Base-by-base conservation (phyloP, 169 alveolate genomes). In the Eimeria praecox region DNA sequence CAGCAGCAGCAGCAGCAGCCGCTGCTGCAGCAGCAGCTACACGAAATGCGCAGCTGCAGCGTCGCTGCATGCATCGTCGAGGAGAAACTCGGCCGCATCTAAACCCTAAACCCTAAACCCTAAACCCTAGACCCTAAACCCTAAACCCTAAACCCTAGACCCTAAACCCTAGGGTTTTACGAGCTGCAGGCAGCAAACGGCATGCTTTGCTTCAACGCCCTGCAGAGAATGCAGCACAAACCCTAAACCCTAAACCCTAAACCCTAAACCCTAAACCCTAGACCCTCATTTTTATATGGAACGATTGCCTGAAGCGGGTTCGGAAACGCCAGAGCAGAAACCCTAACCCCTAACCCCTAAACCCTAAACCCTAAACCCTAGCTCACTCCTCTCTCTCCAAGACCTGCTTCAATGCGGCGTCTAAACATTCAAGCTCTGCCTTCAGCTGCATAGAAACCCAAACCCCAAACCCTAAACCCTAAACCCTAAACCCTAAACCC, bases 1-100 rank as follows among this genome's bases (percentile, higher is more conserved):
- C 83, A 73, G 83, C 83, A n/a, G 54, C 83, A 73, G 54, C 83
- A 73, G 83, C 83, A n/a, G 54, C 83, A 14, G 83, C 49, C 38
- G 83, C 83, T 73, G 83, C 83, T 73, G 42, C 42, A 73, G 42
- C 42, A 73, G 42, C 54, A 73, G 83, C 42, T 73, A 9, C 54
- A 38, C 5, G 49, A 73, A 20, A 38, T 73, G 83, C 83, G 83
- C 22, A 4, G 83, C n/a, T 73, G 83, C 83, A 73, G 49, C 38
- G 83, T 38, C 9, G 49, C 83, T 73, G 54, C 83, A 38, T 38
- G 54, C 49, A 73, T 33, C 8, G 83, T 73, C n/a, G 42, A 38
- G 30, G 49, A 73, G 44, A 38, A 73, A 30, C 83, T 73, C 46
- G 42, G 83, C 83, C 83, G 44, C 83, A 73, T 30, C 83, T 73